phyloP scores from a whole-genome alignment of 2,329 filamentous ascomycete genomes.

The Colletotrichum scovillei region DNA sequence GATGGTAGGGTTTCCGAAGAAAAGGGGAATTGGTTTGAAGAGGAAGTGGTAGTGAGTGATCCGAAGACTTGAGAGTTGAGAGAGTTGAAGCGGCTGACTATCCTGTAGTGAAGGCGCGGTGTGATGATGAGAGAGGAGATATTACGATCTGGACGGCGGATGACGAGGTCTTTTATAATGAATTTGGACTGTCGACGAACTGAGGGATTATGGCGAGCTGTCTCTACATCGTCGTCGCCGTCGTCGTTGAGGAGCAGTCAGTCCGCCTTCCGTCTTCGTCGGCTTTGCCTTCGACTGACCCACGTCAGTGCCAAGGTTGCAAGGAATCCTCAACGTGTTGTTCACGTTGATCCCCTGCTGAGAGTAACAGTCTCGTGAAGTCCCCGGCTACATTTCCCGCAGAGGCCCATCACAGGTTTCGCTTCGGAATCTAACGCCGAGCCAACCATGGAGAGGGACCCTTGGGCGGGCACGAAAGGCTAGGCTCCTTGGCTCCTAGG shows the following conservation, averaged over 20 bases:
- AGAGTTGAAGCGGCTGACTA: conserved; percentile 31
- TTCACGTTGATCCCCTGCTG: conserved; percentile 7
- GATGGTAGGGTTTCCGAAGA: neutral
- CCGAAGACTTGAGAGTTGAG: conserved; percentile 19
- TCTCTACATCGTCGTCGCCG: neutral
- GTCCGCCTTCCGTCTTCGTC: conserved; percentile 21
- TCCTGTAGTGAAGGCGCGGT: conserved; percentile 24
- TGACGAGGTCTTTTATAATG: conserved; percentile 28
- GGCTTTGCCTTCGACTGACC: neutral
- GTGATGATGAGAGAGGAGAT: conserved; percentile 18
- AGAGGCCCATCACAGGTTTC: neutral
- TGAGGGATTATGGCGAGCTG: neutral
- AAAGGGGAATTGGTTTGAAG: neutral
- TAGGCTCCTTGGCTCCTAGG: conserved; percentile 7
- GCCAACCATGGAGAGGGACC: conserved; percentile 6
- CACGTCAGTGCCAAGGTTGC: neutral
- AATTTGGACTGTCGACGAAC: neutral
- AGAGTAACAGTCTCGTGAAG: conserved; percentile 2
- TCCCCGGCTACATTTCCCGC: conserved; percentile 1
- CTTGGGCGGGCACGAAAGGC: neutral
- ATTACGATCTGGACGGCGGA: neutral
- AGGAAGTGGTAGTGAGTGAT: conserved; percentile 1
- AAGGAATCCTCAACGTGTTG: conserved; percentile 7
- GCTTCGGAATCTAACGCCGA: neutral
- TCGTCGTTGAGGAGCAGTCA: neutral